Conservation (phyloP, 2,329 filamentous ascomycete species). For the Ceratocystis eucalypticola region DNA sequence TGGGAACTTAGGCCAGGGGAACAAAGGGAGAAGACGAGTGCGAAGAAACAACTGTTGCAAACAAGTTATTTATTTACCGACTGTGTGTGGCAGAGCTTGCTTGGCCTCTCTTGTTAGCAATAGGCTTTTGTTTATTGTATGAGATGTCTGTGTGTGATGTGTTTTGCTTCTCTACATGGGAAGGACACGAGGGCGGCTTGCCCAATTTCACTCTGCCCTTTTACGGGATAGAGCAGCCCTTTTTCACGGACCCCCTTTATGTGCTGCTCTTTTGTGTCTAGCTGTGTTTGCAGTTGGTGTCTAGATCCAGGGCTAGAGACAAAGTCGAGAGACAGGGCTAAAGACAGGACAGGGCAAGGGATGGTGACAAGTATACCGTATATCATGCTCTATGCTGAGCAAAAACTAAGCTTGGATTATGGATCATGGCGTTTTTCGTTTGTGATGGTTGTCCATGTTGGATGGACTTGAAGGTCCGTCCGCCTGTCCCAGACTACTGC, state of each 20-base stretch:
- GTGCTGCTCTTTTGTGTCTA: background rate
- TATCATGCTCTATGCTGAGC: background rate
- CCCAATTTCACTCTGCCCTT: too few relatives aligned
- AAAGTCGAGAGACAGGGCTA: background rate
- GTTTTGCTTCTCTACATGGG: background rate
- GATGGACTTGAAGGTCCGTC: too few relatives aligned
- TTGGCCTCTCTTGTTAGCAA: background rate
- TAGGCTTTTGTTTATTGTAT: too few relatives aligned
- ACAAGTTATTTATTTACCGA: slow-evolving; percentile 20
- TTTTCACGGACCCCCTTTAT: too few relatives aligned
- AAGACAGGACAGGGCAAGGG: background rate
- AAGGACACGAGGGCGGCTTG: background rate
- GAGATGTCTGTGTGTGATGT: background rate
- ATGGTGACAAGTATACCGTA: background rate
- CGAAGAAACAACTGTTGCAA: background rate
- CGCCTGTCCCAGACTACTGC: too few relatives aligned
- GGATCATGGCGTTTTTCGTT: background rate
- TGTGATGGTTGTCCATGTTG: too few relatives aligned
- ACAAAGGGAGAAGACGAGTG: background rate
- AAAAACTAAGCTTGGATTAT: background rate
- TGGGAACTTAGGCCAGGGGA: background rate
- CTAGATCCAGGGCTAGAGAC: background rate
- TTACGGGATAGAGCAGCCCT: too few relatives aligned
- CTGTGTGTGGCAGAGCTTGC: background rate
- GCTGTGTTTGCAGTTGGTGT: background rate